A percentile compares a stretch with the other conserved stretches of the same genome.
phyloP scores from a whole-genome alignment of 352 stramenopile species.

The Peronosclerospora sorghi region DNA sequence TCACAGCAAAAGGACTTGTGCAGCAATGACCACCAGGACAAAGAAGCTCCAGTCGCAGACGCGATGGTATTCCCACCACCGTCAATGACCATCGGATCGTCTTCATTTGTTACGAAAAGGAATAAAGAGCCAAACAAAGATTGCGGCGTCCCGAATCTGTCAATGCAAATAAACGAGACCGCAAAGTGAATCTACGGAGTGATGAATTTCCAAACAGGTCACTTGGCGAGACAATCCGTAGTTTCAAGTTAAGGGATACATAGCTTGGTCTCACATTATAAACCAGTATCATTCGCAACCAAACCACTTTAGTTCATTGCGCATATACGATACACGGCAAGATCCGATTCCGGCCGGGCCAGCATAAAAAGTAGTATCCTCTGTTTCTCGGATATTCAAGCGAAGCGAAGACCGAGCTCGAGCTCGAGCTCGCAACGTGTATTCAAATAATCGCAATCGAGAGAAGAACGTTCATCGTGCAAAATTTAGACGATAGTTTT shows the following conservation, averaged over 20 bases:
- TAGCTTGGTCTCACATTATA: not conserved
- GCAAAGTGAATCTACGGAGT: constrained; percentile 21
- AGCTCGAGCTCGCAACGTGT: no score
- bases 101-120: not conserved
- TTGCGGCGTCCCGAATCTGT: not conserved
- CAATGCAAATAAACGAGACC: constrained; percentile 1
- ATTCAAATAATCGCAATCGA: not conserved
- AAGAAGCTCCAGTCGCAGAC: not conserved
- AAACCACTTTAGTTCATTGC: constrained; percentile 8
- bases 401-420: not conserved
- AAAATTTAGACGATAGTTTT: constrained; percentile 6
- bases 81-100: not conserved
- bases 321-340: constrained; percentile 12
- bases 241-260: constrained; percentile 38
- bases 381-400: constrained; percentile 2
- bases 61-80: not conserved
- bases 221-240: constrained; percentile 42
- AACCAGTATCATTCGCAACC: not conserved
- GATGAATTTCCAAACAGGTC: constrained; percentile 63
- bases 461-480: no score
- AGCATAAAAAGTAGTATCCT: constrained; percentile 8
- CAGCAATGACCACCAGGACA: constrained; percentile 28
- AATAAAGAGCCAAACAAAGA: constrained; percentile 1
- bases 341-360: constrained; percentile 3
- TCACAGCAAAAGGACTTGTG: constrained; percentile 1